Conservation (phyloP, 176 grass and related monocot species). For the Hsuehochloa calcarea region DNA sequence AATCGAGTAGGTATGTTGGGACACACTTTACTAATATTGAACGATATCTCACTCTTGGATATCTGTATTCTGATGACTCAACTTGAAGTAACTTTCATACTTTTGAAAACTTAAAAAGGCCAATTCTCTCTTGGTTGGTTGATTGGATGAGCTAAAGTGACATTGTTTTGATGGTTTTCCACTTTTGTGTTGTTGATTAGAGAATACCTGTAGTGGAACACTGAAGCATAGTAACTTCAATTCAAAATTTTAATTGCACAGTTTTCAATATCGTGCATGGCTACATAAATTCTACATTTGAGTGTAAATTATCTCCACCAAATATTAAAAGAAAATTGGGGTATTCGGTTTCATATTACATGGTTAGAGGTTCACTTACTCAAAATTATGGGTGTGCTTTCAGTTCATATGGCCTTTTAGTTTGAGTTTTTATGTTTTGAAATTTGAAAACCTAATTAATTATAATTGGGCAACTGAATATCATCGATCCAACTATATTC, state of each 20-base stretch:
- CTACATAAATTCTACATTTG: no score
- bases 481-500: not conserved
- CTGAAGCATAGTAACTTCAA: no score
- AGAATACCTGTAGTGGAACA: no score
- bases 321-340: not conserved
- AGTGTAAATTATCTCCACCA: not conserved
- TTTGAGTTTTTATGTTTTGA: not conserved
- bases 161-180: not conserved
- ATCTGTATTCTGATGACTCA: not conserved
- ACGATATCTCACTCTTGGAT: not conserved
- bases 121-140: not conserved
- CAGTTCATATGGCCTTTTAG: not conserved
- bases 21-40: not conserved
- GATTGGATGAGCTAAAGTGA: not conserved
- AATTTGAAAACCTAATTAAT: not conserved
- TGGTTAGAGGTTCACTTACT: not conserved
- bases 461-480: not conserved
- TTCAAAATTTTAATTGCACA: no score
- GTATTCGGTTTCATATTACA: not conserved
- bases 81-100: not conserved
- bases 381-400: not conserved
- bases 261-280: no score
- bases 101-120: not conserved
- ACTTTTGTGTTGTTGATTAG: no score
- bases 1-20: slow-evolving; percentile 29